Evolutionary conservation across 768 basidiomycete genomes (phyloP).

Genomic region (Trametes coccinea): DNA sequence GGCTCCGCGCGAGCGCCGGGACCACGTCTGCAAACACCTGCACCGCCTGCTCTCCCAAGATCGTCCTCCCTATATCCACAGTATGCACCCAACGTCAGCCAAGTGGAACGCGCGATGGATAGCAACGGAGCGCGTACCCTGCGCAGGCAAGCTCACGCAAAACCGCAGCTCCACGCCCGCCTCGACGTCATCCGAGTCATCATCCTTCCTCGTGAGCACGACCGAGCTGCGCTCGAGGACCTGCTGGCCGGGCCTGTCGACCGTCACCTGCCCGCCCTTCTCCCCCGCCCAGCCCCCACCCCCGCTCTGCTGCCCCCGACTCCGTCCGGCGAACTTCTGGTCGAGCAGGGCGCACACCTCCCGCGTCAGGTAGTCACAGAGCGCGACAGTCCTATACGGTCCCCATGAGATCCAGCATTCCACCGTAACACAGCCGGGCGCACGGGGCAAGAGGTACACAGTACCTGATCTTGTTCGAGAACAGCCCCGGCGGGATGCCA

Average conservation of each 20-base stretch:
- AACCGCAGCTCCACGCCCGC: slow-evolving; percentile 21
- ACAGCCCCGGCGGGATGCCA: slow-evolving; percentile 5
- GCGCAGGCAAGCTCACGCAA: slow-evolving; percentile 19
- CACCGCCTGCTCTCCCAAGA: slow-evolving; percentile 9
- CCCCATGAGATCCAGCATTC: background rate
- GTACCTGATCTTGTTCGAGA: slow-evolving; percentile 6
- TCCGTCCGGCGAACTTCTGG: background rate
- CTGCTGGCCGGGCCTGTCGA: slow-evolving; percentile 23
- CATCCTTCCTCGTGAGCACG: background rate
- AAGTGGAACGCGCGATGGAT: too few species aligned
- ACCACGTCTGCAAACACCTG: slow-evolving; percentile 5
- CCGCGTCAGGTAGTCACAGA: slow-evolving; percentile 18
- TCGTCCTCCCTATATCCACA: slow-evolving; percentile 10
- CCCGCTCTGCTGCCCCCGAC: background rate
- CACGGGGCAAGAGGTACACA: background rate
- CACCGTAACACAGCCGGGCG: background rate
- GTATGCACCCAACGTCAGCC: background rate
- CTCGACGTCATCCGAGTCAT: background rate
- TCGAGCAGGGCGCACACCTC: slow-evolving; percentile 1
- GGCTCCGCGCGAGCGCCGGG: slow-evolving; percentile 1
- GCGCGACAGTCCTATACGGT: slow-evolving; percentile 6
- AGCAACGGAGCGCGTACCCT: background rate
- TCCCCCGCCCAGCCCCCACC: slow-evolving; percentile 10
- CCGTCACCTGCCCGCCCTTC: slow-evolving; percentile 17
- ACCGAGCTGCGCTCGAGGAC: slow-evolving; percentile 20